phyloP scores from a whole-genome alignment of 257 asterid genomes.

The Vinca minor region DNA sequence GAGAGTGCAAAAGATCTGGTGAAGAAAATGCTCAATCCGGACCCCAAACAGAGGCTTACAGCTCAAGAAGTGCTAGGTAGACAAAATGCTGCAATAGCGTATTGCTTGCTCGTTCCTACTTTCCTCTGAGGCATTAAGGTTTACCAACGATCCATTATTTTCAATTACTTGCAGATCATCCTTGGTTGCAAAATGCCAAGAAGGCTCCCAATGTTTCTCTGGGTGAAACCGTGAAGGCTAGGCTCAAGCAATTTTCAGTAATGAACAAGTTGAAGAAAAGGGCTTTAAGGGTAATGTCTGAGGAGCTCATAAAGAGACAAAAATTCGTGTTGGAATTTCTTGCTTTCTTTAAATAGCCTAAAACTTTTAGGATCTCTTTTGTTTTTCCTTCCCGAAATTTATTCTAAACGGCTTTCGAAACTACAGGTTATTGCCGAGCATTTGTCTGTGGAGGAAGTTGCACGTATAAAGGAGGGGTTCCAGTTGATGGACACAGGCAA shows the following conservation, averaged over 20 bases:
- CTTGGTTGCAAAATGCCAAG: conserved; percentile 46
- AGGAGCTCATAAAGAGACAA: neutral
- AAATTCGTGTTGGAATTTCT: neutral
- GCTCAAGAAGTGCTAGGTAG: conserved; percentile 46
- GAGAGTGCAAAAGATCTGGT: conserved; percentile 46
- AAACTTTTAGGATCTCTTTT: neutral
- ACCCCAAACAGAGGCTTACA: conserved; percentile 39
- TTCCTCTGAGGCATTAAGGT: neutral
- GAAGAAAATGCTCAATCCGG: conserved; percentile 44
- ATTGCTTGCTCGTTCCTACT: neutral
- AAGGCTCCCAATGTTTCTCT: conserved; percentile 40
- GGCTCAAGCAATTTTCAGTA: conserved; percentile 42
- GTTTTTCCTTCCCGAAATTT: neutral
- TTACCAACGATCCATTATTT: neutral
- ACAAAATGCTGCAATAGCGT: neutral
- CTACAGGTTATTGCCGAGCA: conserved; percentile 42
- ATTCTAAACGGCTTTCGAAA: conserved; percentile 8
- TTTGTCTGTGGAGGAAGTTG: conserved; percentile 39
- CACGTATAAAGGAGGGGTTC: conserved; percentile 40
- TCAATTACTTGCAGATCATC: conserved; percentile 32
- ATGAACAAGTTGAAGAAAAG: conserved; percentile 53
- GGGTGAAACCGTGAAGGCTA: conserved; percentile 43
- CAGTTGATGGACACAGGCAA: conserved; percentile 31
- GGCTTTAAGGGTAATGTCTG: conserved; percentile 35
- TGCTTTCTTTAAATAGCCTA: neutral